phyloP scores from a whole-genome alignment of 441 rosid species.

The Corymbia citriodora region DNA sequence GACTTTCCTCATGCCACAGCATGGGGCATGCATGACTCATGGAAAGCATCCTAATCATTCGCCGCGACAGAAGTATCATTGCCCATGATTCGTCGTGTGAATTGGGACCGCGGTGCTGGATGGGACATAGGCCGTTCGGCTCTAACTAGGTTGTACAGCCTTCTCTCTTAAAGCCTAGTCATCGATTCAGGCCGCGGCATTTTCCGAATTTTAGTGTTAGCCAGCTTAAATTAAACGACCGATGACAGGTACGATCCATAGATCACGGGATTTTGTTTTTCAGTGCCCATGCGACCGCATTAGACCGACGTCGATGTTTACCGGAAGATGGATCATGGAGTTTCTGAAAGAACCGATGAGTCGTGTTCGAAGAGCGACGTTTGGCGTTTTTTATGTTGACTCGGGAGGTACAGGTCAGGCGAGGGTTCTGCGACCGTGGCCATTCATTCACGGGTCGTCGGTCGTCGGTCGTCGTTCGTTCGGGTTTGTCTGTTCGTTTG shows the following conservation, averaged over 20 bases:
- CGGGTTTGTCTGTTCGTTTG: not conserved
- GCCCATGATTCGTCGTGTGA: not conserved
- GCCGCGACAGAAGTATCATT: not conserved
- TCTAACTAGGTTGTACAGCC: not conserved
- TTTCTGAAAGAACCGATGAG: not conserved
- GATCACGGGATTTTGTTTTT: not conserved
- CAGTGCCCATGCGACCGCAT: accelerated
- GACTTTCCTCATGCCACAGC: not conserved
- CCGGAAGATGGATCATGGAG: not conserved
- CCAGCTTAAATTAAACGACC: accelerated
- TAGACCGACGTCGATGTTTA: not conserved
- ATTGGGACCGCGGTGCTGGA: not conserved
- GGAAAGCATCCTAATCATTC: not conserved
- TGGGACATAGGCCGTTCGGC: not conserved
- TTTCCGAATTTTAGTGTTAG: accelerated
- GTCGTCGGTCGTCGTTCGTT: not conserved
- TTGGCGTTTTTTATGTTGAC: not conserved
- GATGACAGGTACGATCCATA: not conserved
- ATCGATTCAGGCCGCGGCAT: accelerated
- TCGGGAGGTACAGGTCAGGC: not conserved
- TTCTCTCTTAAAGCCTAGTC: not conserved
- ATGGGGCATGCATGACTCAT: not conserved
- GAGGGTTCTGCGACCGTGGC: not conserved
- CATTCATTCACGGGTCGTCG: not conserved
- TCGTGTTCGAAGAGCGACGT: not conserved